Evolutionary conservation across 345 rosid species (phyloP).

Genomic region (Raphanus raphanistrum): DNA sequence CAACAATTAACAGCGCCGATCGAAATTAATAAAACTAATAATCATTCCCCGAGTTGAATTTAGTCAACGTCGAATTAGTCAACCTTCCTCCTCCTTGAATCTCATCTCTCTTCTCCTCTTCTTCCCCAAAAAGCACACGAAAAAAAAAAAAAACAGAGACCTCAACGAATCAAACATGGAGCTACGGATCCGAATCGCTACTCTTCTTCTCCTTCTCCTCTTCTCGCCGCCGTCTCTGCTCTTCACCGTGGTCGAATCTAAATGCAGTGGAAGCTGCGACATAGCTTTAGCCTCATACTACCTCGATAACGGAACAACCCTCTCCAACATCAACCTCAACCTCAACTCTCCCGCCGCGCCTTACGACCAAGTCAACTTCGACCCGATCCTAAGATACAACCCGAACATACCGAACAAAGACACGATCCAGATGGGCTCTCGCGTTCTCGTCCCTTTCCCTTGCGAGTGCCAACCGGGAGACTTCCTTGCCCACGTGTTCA

Average conservation of each 20-base stretch:
- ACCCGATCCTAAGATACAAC: slow-evolving; percentile 43
- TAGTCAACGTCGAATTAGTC: slow-evolving; percentile 30
- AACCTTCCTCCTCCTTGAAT: slow-evolving; percentile 10
- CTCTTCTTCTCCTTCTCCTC: background rate
- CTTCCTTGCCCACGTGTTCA: slow-evolving; percentile 56
- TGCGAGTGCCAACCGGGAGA: slow-evolving; percentile 59
- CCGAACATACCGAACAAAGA: slow-evolving; percentile 42
- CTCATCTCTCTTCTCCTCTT: slow-evolving; percentile 10
- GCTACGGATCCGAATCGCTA: background rate
- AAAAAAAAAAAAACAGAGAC: background rate
- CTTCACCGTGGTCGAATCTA: slow-evolving; percentile 40
- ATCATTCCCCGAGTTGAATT: slow-evolving; percentile 27
- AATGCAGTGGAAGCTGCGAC: slow-evolving; percentile 40
- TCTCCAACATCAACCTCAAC: slow-evolving; percentile 47
- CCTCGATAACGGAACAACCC: slow-evolving; percentile 39
- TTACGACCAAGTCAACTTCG: slow-evolving; percentile 16
- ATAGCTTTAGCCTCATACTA: slow-evolving; percentile 52
- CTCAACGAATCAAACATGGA: slow-evolving; percentile 13
- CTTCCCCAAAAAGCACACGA: slow-evolving; percentile 13
- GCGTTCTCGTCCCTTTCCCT: slow-evolving; percentile 65
- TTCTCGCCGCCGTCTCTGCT: slow-evolving; percentile 16
- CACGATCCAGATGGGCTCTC: slow-evolving; percentile 20
- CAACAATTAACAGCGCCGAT: background rate
- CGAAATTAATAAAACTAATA: background rate
- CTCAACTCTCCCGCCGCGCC: slow-evolving; percentile 33